A percentile compares a stretch with the other conserved stretches of the same genome.
Evolutionary conservation across 805 yeast genomes (phyloP).

Genomic region (Kodamaea neixiangensis): DNA sequence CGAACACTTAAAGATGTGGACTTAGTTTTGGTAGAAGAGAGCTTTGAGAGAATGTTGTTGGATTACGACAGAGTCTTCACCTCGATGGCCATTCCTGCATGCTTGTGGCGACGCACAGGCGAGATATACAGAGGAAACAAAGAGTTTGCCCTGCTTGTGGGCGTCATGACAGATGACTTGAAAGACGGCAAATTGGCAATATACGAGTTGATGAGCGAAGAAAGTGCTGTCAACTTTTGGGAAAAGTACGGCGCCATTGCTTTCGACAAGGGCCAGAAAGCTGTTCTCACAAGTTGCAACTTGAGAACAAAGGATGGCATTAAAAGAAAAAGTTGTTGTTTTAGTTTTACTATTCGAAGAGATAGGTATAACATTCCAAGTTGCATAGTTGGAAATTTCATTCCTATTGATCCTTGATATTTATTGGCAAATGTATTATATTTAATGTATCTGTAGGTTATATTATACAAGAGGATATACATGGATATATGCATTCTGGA

Average conservation of each 20-base stretch:
- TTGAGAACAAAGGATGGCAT: conserved; percentile 81
- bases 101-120: conserved; percentile 96
- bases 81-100: conserved; percentile 97
- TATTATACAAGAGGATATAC: background rate
- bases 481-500: background rate
- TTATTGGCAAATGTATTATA: conserved; percentile 1
- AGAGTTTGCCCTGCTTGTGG: conserved; percentile 92
- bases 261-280: conserved; percentile 92
- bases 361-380: conserved; percentile 94
- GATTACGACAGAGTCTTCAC: conserved; percentile 95
- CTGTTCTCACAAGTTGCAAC: conserved; percentile 89
- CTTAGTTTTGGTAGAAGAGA: conserved; percentile 87
- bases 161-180: conserved; percentile 84
- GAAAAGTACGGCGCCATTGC: conserved; percentile 96
- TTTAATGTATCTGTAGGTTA: background rate
- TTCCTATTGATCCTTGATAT: conserved; percentile 62
- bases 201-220: conserved; percentile 92
- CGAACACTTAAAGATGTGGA: conserved; percentile 88
- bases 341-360: conserved; percentile 89
- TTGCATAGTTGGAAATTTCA: conserved; percentile 93
- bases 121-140: conserved; percentile 94
- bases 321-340: conserved; percentile 82
- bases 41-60: conserved; percentile 87
- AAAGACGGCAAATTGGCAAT: conserved; percentile 91
- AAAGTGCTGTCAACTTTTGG: conserved; percentile 96